phyloP scores from a whole-genome alignment of 2,329 filamentous ascomycete species.

The Pestalotiopsis sp. region DNA sequence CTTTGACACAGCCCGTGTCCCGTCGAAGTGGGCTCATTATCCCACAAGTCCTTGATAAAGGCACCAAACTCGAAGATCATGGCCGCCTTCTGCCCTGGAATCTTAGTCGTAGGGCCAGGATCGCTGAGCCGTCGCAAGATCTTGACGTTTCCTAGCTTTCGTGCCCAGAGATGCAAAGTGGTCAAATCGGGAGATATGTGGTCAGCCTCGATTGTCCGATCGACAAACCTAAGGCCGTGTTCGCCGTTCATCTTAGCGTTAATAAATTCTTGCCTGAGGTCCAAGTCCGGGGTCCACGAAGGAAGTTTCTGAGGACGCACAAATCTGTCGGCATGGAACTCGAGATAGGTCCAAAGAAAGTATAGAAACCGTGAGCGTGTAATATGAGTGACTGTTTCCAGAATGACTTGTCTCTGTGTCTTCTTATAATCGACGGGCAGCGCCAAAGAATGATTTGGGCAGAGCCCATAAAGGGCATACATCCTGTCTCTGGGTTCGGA shows the following conservation, averaged over 20 bases:
- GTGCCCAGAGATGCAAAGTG: background rate
- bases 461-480: background rate
- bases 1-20: background rate
- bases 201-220: background rate
- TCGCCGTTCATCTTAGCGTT: background rate
- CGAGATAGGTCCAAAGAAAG: background rate
- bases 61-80: background rate
- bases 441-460: background rate
- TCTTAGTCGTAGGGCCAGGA: background rate
- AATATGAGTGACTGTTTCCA: background rate
- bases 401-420: background rate
- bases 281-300: background rate
- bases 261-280: background rate
- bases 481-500: background rate
- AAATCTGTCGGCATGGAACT: background rate
- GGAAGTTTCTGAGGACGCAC: background rate
- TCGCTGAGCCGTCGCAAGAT: background rate
- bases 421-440: background rate
- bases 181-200: background rate
- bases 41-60: background rate
- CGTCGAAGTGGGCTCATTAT: background rate
- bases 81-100: background rate
- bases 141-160: background rate
- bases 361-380: background rate
- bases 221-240: background rate